Percentiles rank a stretch among this genome's conserved stretches.
phyloP scores from a whole-genome alignment of 2,329 filamentous ascomycete genomes.

The Thielaviopsis punctulata region DNA sequence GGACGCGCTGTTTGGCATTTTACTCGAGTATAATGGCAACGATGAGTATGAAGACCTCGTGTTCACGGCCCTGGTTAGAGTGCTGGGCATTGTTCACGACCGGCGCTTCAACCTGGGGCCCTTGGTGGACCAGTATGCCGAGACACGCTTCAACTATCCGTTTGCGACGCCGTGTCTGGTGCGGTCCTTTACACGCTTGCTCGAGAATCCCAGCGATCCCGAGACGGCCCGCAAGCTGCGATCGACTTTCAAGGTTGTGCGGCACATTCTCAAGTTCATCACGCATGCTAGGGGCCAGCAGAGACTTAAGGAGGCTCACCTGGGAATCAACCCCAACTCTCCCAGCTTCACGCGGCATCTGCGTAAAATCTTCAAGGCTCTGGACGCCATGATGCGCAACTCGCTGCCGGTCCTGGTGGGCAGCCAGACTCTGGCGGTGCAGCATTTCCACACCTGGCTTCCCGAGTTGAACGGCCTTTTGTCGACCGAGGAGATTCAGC shows the following conservation, averaged over 20 bases:
- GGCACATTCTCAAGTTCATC: constrained; percentile 87
- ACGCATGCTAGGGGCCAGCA: constrained; percentile 77
- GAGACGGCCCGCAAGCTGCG: constrained; percentile 71
- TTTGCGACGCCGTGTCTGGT: constrained; percentile 81
- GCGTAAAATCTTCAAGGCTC: constrained; percentile 70
- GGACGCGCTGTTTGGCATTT: constrained; percentile 75
- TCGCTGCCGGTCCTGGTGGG: constrained; percentile 72
- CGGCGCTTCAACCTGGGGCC: constrained; percentile 82
- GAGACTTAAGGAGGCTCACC: constrained; percentile 70
- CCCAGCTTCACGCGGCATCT: constrained; percentile 66
- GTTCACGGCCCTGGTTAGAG: constrained; percentile 76
- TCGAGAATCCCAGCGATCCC: constrained; percentile 67
- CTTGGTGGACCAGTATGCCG: constrained; percentile 79
- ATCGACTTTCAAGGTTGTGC: constrained; percentile 86
- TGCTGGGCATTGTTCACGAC: constrained; percentile 87
- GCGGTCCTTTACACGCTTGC: constrained; percentile 65
- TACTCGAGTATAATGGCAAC: constrained; percentile 80
- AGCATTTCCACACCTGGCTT: constrained; percentile 96
- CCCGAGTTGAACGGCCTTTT: constrained; percentile 69
- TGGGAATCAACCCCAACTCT: constrained; percentile 63
- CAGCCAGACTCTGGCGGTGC: constrained; percentile 85
- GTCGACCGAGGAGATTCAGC: constrained; percentile 66
- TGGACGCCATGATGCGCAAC: constrained; percentile 82
- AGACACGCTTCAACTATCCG: constrained; percentile 78
- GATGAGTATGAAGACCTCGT: constrained; percentile 86